A percentile compares a stretch with the other conserved stretches of the same genome.
Conservation (phyloP, 208 protist species). For the Leishmania tarentolae region DNA sequence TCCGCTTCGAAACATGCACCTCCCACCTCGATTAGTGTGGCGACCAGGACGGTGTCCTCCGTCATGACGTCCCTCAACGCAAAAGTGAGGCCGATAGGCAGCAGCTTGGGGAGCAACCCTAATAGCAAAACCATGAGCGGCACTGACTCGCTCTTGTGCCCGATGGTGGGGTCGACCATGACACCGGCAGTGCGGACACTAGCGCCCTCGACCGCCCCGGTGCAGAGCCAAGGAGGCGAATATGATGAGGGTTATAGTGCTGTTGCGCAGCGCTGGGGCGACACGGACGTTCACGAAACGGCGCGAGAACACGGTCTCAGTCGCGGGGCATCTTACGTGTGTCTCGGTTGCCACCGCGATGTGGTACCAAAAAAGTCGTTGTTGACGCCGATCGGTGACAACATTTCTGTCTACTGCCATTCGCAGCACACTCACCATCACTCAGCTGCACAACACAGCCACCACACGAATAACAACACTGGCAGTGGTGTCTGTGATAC, state of each 20-base stretch:
- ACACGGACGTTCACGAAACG: slow-evolving; percentile 3
- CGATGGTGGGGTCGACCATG: not conserved
- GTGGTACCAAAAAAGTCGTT: slow-evolving; percentile 25
- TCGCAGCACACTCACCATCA: not conserved
- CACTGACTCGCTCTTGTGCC: slow-evolving; percentile 9
- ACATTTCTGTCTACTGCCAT: not conserved
- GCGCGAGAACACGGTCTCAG: slow-evolving; percentile 3
- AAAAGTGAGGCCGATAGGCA: not conserved
- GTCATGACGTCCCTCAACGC: not conserved
- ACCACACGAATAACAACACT: not conserved
- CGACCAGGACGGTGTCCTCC: not conserved
- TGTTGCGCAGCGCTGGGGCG: not conserved
- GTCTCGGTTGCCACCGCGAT: slow-evolving; percentile 22
- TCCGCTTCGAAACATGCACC: not conserved
- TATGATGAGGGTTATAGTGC: not conserved
- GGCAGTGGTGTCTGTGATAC: not conserved
- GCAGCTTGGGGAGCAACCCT: not conserved
- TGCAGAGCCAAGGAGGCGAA: not conserved
- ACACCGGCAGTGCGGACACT: slow-evolving; percentile 12
- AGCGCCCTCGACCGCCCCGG: not conserved
- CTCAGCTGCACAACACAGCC: not conserved
- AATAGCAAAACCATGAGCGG: slow-evolving; percentile 2
- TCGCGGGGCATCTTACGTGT: slow-evolving; percentile 10
- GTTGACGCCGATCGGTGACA: not conserved
- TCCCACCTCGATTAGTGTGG: not conserved